Evolutionary conservation across 257 asterid species (phyloP).

Genomic region (Ilex aquifolium): DNA sequence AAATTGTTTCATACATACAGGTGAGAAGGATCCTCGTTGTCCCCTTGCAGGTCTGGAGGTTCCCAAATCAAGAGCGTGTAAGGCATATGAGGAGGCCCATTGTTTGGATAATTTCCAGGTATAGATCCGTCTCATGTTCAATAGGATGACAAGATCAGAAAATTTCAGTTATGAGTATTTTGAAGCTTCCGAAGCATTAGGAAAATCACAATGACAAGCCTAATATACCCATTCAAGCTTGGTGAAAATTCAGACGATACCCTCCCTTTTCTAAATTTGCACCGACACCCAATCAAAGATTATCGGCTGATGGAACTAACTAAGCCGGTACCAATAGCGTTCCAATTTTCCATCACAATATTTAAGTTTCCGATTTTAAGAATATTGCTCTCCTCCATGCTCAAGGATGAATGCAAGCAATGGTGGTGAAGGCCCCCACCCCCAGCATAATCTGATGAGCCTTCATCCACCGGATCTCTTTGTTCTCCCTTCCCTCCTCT

Average conservation of each 20-base stretch:
- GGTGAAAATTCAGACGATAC: neutral
- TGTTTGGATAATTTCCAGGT: constrained; percentile 49
- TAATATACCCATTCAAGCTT: neutral
- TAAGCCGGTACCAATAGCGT: no score
- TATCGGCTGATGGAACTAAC: neutral
- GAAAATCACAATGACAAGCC: no score
- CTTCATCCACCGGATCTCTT: no score
- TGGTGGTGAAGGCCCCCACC: no score
- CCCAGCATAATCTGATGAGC: no score
- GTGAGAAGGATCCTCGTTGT: constrained; percentile 78
- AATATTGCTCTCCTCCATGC: no score
- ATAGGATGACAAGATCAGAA: neutral
- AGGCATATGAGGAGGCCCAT: constrained; percentile 28
- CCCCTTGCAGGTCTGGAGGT: constrained; percentile 61
- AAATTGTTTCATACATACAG: constrained; percentile 19
- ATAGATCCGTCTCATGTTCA: neutral
- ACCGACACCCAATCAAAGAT: neutral
- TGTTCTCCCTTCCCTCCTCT: no score
- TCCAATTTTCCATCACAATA: no score
- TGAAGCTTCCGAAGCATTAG: no score
- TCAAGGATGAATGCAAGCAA: no score
- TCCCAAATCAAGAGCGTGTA: constrained; percentile 38
- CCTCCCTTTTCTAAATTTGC: neutral
- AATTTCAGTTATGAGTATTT: neutral
- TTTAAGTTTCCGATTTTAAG: no score